Conservation (phyloP, 768 basidiomycete genomes). For the Rhodosporidiobolus sp. region DNA sequence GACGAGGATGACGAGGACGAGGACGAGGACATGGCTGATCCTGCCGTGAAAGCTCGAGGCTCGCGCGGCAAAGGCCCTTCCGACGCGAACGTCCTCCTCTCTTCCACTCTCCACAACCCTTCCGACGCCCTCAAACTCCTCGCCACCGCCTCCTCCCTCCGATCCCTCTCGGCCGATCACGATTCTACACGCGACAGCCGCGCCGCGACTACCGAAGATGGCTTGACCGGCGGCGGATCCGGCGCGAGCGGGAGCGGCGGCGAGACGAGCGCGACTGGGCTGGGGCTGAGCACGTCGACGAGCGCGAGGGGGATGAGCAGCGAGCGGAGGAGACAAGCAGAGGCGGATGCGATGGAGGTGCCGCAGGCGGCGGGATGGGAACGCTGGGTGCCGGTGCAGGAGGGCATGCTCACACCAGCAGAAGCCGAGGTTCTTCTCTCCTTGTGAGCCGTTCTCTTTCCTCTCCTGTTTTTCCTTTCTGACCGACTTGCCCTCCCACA, state of each 20-base stretch:
- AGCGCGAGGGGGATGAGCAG: conserved; percentile 8
- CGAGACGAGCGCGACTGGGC: neutral
- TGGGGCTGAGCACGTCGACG: neutral
- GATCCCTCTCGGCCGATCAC: conserved; percentile 4
- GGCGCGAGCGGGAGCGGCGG: too few relatives aligned
- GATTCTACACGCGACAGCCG: too few relatives aligned
- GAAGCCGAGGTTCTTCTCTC: conserved; percentile 25
- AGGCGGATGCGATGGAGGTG: neutral
- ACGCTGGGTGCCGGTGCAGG: conserved; percentile 22
- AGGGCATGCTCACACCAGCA: conserved; percentile 20
- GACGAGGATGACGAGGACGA: neutral
- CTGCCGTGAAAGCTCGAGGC: neutral
- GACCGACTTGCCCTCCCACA: neutral
- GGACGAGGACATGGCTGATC: neutral
- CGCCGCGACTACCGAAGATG: neutral
- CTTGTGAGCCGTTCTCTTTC: conserved; percentile 11
- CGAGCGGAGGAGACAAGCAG: neutral
- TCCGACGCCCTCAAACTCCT: conserved; percentile 36
- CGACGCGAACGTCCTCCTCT: conserved; percentile 34
- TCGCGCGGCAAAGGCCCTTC: neutral
- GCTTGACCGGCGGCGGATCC: neutral
- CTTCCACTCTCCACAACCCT: conserved; percentile 33
- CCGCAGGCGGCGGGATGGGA: conserved; percentile 16
- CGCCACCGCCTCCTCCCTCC: conserved; percentile 25
- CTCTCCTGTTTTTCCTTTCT: neutral